phyloP scores from a whole-genome alignment of 2,329 filamentous ascomycete genomes.

The Curvularia sp. region DNA sequence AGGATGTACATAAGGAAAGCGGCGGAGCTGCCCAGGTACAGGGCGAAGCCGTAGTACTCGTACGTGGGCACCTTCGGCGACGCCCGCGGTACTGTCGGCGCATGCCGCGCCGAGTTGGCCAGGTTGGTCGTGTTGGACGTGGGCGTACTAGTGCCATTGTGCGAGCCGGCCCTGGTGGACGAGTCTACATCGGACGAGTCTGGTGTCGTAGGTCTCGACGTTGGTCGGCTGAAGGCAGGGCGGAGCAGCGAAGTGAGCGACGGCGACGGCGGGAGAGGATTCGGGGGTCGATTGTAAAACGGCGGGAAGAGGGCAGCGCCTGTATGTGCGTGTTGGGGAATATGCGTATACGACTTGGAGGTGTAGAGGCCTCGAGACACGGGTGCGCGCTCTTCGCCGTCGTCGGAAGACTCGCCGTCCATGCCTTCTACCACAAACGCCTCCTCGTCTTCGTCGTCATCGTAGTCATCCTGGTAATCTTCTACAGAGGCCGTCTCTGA shows the following conservation, averaged over 20 bases:
- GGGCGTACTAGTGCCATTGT: constrained; percentile 39
- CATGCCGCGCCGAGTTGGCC: constrained; percentile 64
- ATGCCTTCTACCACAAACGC: constrained; percentile 28
- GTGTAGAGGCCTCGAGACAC: constrained; percentile 50
- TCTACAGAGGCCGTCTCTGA: constrained; percentile 48
- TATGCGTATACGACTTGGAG: constrained; percentile 55
- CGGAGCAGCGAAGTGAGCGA: constrained; percentile 90
- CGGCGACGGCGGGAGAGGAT: constrained; percentile 88
- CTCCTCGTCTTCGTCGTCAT: constrained; percentile 24
- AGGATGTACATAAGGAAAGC: constrained; percentile 76
- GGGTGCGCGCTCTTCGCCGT: constrained; percentile 19
- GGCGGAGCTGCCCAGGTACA: constrained; percentile 87
- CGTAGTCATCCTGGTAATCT: constrained; percentile 25
- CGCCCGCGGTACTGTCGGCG: constrained; percentile 76
- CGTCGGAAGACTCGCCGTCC: constrained; percentile 28
- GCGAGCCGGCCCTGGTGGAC: constrained; percentile 17
- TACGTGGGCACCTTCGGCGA: constrained; percentile 97
- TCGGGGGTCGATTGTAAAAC: constrained; percentile 97
- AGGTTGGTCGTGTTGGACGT: constrained; percentile 59
- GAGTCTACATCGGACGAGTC: constrained; percentile 86
- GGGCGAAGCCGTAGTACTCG: constrained; percentile 98
- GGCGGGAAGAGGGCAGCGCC: constrained; percentile 69
- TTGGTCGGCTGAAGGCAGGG: constrained; percentile 63
- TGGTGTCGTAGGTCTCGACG: constrained; percentile 87
- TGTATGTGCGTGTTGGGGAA: constrained; percentile 41